These are phyloP conservation scores for Chenopodium album DNA, from an alignment of 148 eudicot species.

Conservation along the genomic window DNA sequence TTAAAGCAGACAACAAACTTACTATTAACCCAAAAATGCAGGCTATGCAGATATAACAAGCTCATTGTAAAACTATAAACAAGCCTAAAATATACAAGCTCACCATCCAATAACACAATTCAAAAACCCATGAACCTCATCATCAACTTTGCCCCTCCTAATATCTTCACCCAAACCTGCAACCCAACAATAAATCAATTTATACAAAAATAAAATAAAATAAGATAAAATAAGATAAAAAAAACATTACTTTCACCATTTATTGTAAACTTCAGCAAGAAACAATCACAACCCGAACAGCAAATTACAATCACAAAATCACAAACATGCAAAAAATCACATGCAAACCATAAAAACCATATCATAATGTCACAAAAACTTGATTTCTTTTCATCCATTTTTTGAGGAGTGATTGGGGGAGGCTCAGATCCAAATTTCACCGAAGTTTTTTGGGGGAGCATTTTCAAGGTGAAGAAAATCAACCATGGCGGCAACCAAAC, in stretches of 20 bases:
- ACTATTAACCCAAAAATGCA: too few species aligned
- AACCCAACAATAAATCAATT: neutral
- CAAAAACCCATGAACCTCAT: too few species aligned
- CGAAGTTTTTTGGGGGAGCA: neutral
- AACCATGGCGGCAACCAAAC: conserved; percentile 26
- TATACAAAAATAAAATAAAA: too few species aligned
- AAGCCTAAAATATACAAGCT: neutral
- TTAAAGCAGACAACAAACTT: too few species aligned
- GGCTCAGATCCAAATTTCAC: conserved; percentile 30
- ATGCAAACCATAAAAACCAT: neutral
- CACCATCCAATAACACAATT: neutral
- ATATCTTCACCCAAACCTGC: neutral
- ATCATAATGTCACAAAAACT: too few species aligned
- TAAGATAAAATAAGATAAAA: too few species aligned
- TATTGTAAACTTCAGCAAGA: too few species aligned
- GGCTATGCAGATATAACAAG: too few species aligned
- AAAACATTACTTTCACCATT: neutral
- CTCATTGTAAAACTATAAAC: too few species aligned
- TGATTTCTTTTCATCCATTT: too few species aligned
- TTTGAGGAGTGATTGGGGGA: neutral
- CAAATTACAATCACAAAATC: too few species aligned
- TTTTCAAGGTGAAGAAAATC: neutral
- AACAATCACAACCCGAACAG: too few species aligned
- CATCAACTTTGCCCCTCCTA: neutral
- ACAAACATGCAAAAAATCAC: neutral